Conservation (phyloP, 495 filamentous ascomycete genomes). For the Talaromyces trachyspermus region DNA sequence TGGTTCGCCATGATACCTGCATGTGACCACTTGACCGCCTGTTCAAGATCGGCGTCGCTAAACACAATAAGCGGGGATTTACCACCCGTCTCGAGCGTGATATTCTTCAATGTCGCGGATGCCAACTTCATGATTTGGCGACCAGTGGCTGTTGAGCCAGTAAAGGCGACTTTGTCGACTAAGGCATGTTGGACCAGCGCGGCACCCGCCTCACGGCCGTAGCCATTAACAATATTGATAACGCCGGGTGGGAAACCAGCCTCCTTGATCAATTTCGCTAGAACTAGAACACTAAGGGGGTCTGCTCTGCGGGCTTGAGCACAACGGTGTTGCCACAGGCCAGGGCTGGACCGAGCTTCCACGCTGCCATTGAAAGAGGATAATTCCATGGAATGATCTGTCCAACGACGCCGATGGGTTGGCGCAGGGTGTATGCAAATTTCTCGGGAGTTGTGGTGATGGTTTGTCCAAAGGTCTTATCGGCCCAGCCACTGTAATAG, state of each 20-base stretch:
- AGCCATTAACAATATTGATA: conserved; percentile 80
- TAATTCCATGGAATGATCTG: conserved; percentile 95
- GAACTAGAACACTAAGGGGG: conserved; percentile 78
- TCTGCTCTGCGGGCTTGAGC: conserved; percentile 91
- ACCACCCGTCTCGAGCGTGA: conserved; percentile 88
- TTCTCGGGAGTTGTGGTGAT: conserved; percentile 72
- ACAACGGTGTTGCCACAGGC: conserved; percentile 85
- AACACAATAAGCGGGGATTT: conserved; percentile 85
- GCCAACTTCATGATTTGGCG: conserved; percentile 91
- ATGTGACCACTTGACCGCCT: conserved; percentile 77
- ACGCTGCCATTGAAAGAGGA: conserved; percentile 80
- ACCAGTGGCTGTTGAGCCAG: conserved; percentile 78
- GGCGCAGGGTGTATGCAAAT: conserved; percentile 79
- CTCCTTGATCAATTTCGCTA: conserved; percentile 75
- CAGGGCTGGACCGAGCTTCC: conserved; percentile 90
- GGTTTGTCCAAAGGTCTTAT: conserved; percentile 84
- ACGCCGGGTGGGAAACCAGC: conserved; percentile 91
- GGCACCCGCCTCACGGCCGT: conserved; percentile 69
- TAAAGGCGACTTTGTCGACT: conserved; percentile 91
- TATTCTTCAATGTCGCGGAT: conserved; percentile 79
- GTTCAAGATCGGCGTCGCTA: conserved; percentile 74
- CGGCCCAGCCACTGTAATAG: conserved; percentile 84
- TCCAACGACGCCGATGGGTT: conserved; percentile 83
- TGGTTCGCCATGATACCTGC: conserved; percentile 69
- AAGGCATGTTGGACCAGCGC: conserved; percentile 69